These are phyloP conservation scores for Monsonia emarginata DNA, from an alignment of 441 rosid genomes.

Conservation along the genomic window DNA sequence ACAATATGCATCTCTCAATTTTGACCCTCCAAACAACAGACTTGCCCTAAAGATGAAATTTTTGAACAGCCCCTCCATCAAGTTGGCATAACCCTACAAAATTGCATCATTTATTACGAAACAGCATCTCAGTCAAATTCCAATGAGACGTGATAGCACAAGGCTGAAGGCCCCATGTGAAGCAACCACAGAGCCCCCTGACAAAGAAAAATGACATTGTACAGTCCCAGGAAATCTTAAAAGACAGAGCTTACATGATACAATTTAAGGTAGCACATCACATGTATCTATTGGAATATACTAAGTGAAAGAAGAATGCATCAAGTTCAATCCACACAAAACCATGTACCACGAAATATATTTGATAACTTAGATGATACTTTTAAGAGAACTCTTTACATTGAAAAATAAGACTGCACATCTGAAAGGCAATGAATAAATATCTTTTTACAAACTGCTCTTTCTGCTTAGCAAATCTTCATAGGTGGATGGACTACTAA, in stretches of 20 bases:
- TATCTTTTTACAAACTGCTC: too few species aligned
- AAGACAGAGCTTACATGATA: neutral
- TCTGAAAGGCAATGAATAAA: neutral
- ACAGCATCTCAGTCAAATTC: neutral
- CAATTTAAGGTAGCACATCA: neutral
- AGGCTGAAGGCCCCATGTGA: neutral
- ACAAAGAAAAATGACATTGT: neutral
- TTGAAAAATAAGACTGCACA: neutral
- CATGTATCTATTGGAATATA: neutral
- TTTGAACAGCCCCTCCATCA: neutral
- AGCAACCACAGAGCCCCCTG: neutral
- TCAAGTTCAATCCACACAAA: neutral
- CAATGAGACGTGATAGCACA: neutral
- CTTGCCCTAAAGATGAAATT: neutral
- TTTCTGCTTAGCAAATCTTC: too few species aligned
- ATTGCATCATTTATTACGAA: neutral
- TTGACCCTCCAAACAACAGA: neutral
- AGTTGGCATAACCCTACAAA: neutral
- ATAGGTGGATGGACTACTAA: too few species aligned
- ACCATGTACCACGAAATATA: neutral
- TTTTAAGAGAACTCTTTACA: neutral
- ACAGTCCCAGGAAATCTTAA: neutral
- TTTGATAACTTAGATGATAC: neutral
- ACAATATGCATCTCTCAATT: neutral
- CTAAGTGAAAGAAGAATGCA: neutral